Evolutionary conservation across 2,329 filamentous ascomycete species (phyloP).

Genomic region (Aspergillus felis): DNA sequence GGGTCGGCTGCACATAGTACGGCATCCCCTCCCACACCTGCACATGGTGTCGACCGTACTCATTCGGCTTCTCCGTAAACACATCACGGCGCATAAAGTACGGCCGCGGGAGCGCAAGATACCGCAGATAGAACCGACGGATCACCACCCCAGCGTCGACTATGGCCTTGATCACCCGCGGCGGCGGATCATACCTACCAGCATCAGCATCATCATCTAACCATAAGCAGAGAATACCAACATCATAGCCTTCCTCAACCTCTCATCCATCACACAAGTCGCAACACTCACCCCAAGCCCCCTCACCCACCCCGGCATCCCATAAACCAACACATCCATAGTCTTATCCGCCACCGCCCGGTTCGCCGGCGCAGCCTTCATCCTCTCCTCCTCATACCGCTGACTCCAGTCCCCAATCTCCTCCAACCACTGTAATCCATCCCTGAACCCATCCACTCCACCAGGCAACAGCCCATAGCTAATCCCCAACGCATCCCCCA

Average conservation of each 20-base stretch:
- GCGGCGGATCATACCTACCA: constrained; percentile 12
- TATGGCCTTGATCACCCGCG: constrained; percentile 16
- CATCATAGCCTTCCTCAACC: constrained; percentile 63
- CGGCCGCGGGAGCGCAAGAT: constrained; percentile 58
- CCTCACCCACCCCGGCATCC: constrained; percentile 47
- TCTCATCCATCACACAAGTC: constrained; percentile 60
- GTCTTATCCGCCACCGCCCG: constrained; percentile 57
- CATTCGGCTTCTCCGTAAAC: constrained; percentile 48
- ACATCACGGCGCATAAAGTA: constrained; percentile 35
- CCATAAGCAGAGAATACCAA: constrained; percentile 31
- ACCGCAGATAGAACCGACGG: constrained; percentile 56
- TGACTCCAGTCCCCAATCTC: constrained; percentile 50
- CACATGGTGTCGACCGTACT: constrained; percentile 51
- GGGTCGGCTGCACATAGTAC: constrained; percentile 59
- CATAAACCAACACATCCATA: constrained; percentile 57
- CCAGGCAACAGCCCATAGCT: constrained; percentile 45
- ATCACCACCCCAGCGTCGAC: constrained; percentile 49
- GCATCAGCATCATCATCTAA: not conserved
- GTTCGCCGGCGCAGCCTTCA: constrained; percentile 56
- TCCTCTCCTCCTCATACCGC: constrained; percentile 53
- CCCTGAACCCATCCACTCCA: constrained; percentile 38
- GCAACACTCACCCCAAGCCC: constrained; percentile 50
- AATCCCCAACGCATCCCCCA: constrained; percentile 69
- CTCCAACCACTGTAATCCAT: constrained; percentile 53
- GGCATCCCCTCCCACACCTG: constrained; percentile 58